Evolutionary conservation across 23 red algal genomes (phyloP), one percentile per base, ranked within the genome.

Genomic region (Agarophyton chilense): DNA sequence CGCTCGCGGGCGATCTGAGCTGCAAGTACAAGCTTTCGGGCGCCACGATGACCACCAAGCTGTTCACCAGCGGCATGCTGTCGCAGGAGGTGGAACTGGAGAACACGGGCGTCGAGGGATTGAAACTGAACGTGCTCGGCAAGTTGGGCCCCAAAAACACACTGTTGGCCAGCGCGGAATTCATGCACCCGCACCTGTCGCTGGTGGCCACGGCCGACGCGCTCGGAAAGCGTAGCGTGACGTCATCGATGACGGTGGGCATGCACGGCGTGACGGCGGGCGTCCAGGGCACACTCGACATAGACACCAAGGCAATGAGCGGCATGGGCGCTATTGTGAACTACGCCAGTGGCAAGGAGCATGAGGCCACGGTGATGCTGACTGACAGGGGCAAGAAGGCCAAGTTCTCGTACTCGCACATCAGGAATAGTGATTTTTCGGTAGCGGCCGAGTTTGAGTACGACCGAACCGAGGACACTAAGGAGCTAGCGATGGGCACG

Each of bases 391-490:
- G 94, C 0, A 28, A 75, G 46, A 64, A 73, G 47, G 94, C 81
- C 67, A 89, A 90, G 70, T 86, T 96, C 74, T 73, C 72, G 25
- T 96, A 96, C 74, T 89, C 84, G 42, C 94, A 96, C 68, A 56
- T 86, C 41, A 78, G 80, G 24, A 73, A 58, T 24, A 56, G 68
- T 55, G 89, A 90, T 25, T 91, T 96, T 51, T 89, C 86, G 26
- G 94, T 96, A n/a, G 94, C 94, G 82, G 94, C 78, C 52, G 84
- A 96, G 74, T 92, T 90, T 72, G 61, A 50, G 66, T 91, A 92
- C 40, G 60, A 86, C 83, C 66, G 58, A 2, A 66, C 24, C 46
- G 45, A 65, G n/a, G 84, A 96, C 25, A 72, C 49, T 35, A 91
- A 90, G 68, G 31, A 79, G 52, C 63, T 96, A 34, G 82, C 94